Percentiles rank a stretch among this genome's conserved stretches.
These are phyloP conservation scores for Keithomyces neogunnii DNA, from an alignment of 2,329 filamentous ascomycete genomes.

Conservation along the genomic window DNA sequence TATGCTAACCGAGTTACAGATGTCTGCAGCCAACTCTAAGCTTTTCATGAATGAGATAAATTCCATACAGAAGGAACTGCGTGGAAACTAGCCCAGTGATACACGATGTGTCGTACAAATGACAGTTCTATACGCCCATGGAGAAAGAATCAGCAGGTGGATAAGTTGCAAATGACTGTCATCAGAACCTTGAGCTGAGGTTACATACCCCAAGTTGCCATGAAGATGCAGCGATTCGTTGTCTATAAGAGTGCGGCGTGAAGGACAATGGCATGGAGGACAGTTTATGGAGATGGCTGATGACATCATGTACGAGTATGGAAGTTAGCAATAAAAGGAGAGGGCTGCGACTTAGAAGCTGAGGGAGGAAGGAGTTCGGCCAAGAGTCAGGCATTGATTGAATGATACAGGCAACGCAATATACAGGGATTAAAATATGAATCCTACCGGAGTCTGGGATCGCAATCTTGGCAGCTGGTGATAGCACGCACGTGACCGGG, in stretches of 20 bases:
- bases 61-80: conserved; percentile 42
- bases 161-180: no score
- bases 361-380: background rate
- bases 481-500: conserved; percentile 26
- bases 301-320: background rate
- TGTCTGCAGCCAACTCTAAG: conserved; percentile 46
- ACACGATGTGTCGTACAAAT: background rate
- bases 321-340: background rate
- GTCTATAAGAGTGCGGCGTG: background rate
- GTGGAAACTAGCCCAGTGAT: conserved; percentile 21
- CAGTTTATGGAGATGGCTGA: background rate
- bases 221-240: background rate
- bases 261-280: background rate
- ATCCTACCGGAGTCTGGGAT: background rate
- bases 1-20: conserved; percentile 25
- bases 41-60: conserved; percentile 41
- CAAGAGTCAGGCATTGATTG: background rate
- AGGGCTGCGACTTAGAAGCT: background rate
- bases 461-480: background rate
- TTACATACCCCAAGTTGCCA: no score
- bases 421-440: background rate
- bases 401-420: background rate
- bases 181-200: no score
- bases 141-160: background rate
- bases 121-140: background rate